A percentile compares a stretch with the other conserved stretches of the same genome.
phyloP scores from a whole-genome alignment of 1,284 basidiomycete genomes.

The Somion occarium region DNA sequence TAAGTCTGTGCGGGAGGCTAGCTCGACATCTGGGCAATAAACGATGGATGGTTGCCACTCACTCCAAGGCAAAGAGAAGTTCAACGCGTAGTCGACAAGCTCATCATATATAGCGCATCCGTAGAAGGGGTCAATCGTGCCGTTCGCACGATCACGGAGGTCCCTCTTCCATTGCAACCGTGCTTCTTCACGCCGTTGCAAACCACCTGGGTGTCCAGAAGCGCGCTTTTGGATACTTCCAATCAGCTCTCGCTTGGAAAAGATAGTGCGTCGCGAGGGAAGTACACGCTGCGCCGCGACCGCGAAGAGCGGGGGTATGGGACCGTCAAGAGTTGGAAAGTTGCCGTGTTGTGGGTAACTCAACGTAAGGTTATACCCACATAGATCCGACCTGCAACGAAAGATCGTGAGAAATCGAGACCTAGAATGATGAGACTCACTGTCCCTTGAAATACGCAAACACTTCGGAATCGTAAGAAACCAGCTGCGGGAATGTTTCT shows the following conservation, averaged over 20 bases:
- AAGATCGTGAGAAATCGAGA: not conserved
- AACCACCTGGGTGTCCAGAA: not conserved
- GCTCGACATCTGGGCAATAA: not conserved
- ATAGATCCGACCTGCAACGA: conserved; percentile 10
- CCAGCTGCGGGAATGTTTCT: conserved; percentile 70
- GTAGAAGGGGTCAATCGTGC: conserved; percentile 27
- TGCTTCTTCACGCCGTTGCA: conserved; percentile 2
- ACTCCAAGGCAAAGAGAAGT: conserved; percentile 27
- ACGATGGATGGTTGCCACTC: not conserved
- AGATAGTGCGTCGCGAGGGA: not conserved
- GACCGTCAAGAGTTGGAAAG: conserved; percentile 34
- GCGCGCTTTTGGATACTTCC: not conserved
- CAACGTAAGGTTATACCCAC: conserved; percentile 57
- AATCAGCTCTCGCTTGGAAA: not conserved
- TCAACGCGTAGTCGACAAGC: conserved; percentile 27
- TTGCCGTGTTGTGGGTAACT: conserved; percentile 54
- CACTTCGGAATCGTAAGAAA: conserved; percentile 61
- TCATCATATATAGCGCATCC: conserved; percentile 25
- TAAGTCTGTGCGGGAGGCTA: not conserved
- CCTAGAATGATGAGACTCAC: conserved; percentile 33
- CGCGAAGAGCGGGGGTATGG: conserved; percentile 1
- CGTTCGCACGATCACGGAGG: conserved; percentile 15
- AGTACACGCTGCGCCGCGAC: not conserved
- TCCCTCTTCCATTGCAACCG: conserved; percentile 15
- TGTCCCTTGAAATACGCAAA: conserved; percentile 65